A percentile compares a stretch with the other conserved stretches of the same genome.
Evolutionary conservation across 2,329 filamentous ascomycete genomes (phyloP).

Genomic region (Ceratocystis cubensis): DNA sequence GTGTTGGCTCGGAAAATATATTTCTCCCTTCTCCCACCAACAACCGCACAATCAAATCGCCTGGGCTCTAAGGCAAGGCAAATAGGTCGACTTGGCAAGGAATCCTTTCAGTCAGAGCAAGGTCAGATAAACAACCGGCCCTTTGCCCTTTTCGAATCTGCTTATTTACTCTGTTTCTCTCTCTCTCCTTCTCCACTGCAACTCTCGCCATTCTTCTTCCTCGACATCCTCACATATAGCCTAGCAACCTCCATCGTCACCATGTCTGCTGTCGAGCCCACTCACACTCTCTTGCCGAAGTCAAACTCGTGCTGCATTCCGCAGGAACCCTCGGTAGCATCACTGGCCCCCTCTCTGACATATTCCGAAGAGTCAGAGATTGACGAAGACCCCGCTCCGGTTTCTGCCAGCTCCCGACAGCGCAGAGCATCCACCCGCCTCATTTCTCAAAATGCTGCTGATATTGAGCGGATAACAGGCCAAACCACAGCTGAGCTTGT

Average conservation of each 20-base stretch:
- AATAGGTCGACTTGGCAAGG: background rate
- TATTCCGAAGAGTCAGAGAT: conserved; percentile 52
- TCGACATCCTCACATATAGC: background rate
- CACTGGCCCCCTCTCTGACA: conserved; percentile 48
- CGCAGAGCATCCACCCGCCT: conserved; percentile 58
- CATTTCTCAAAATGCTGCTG: conserved; percentile 49
- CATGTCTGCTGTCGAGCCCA: conserved; percentile 25
- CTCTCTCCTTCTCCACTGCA: background rate
- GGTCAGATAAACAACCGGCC: background rate
- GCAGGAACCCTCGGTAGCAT: conserved; percentile 33
- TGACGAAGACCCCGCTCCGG: conserved; percentile 38
- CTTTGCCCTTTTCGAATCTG: background rate
- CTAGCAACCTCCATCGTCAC: background rate
- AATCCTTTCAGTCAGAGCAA: background rate
- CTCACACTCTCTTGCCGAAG: conserved; percentile 28
- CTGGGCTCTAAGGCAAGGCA: background rate
- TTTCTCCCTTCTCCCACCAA: background rate
- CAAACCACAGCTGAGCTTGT: conserved; percentile 51
- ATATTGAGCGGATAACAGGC: conserved; percentile 51
- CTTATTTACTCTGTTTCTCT: background rate
- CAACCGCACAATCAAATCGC: background rate
- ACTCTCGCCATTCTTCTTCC: background rate
- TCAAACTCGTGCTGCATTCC: conserved; percentile 29
- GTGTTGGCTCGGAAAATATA: background rate
- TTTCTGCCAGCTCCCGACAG: conserved; percentile 32